These are phyloP conservation scores for Colletotrichum falcatum DNA, from an alignment of 2,329 filamentous ascomycete species.

Conservation along the genomic window DNA sequence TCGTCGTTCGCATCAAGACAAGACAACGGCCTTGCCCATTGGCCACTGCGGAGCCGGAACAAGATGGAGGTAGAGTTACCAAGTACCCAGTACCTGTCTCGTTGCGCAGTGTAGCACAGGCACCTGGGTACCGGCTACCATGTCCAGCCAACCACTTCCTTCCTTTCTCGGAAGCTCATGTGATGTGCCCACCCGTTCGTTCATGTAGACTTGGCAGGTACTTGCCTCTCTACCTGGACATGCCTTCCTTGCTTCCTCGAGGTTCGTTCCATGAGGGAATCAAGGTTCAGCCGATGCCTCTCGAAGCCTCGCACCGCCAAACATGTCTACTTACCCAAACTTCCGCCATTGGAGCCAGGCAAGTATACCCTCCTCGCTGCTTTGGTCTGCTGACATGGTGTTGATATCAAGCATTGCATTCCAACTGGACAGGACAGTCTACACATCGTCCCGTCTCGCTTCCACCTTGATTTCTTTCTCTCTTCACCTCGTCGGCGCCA, in stretches of 20 bases:
- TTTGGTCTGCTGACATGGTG: slow-evolving; percentile 1
- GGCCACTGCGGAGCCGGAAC: not conserved
- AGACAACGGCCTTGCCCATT: not conserved
- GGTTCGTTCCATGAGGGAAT: not conserved
- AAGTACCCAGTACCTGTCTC: not conserved
- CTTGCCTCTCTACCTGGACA: not conserved
- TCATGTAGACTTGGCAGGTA: not conserved
- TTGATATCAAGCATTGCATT: not conserved
- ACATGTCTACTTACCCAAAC: not conserved
- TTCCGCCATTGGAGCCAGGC: slow-evolving; percentile 13
- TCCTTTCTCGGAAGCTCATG: slow-evolving; percentile 1
- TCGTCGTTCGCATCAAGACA: not conserved
- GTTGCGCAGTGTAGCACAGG: not conserved
- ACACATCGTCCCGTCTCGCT: not conserved
- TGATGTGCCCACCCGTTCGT: not conserved
- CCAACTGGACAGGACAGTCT: not conserved
- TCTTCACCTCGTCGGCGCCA: not conserved
- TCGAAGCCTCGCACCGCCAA: not conserved
- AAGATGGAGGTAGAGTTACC: not conserved
- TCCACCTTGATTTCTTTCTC: not conserved
- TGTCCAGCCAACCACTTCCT: not conserved
- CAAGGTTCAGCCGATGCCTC: slow-evolving; percentile 7
- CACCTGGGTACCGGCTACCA: not conserved
- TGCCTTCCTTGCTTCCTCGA: not conserved
- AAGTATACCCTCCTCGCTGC: not conserved